Evolutionary conservation across 1,139 yeast genomes (phyloP), one percentile per base, ranked within the genome.

Genomic region (Groenewaldozyma auringiensis): DNA sequence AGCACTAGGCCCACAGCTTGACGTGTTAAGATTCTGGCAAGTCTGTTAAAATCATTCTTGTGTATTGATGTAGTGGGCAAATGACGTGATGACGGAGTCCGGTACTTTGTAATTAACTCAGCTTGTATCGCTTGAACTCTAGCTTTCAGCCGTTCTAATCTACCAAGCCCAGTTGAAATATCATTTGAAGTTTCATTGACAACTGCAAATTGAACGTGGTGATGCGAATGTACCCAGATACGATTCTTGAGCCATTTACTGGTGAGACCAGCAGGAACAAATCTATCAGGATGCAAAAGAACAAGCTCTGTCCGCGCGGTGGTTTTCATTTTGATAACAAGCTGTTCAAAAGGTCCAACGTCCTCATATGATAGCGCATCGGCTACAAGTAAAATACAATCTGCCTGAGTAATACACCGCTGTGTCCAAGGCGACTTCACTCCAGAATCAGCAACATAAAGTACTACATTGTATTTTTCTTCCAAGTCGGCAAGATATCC

Each of bases 401-500:
- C 98, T 11, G 96, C 97, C 63, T 89, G 97, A 3, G 94, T 79
- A 42, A 92, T 83, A 63, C 98, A 92, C 0, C 96, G 86, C 8
- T 79, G 76, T 0, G 96, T 87, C 98, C 98, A 92, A 29, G 81
- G 75, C 0, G 96, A 85, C 53, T 80, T 81, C 2, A 84, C 78
- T 1, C 85, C 75, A 0, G 96, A 81, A 58, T 92, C 97, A 34
- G 94, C 92, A 20, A 92, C 79, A 59, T 92, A 92, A 2, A 92
- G 78, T 4, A 92, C 83, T 2, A 89, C 83, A 56, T 89, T 87
- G 61, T 81, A 86, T 52, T 79, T 78, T 58, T 89, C 97, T 69
- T 92, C 98, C 47, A 92, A 71, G 53, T 88, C 94, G 0, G 96
- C 86, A 58, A 92, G 83, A 58, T 83, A 86, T 0, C 96, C 96